A percentile compares a stretch with the other conserved stretches of the same genome.
These are phyloP conservation scores for Pichia scutulata DNA, from an alignment of 805 yeast species.

Conservation along the genomic window DNA sequence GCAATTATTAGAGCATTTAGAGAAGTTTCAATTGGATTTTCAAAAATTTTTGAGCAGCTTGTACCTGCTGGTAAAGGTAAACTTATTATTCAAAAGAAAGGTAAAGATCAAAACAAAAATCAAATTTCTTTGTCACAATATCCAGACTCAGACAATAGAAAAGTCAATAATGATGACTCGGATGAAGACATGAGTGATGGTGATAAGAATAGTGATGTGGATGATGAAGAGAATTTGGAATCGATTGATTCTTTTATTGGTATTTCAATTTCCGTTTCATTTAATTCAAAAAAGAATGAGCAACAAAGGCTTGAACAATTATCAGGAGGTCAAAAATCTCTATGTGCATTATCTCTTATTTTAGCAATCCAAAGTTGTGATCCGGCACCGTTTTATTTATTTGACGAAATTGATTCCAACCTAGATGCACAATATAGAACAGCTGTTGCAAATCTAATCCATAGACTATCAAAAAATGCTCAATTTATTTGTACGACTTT, in stretches of 20 bases:
- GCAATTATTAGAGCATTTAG: conserved; percentile 76
- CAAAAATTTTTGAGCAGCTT: conserved; percentile 65
- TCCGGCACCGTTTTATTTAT: conserved; percentile 93
- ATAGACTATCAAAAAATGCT: conserved; percentile 55
- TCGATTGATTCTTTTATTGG: conserved; percentile 61
- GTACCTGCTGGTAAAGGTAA: conserved; percentile 81
- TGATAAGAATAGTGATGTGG: conserved; percentile 16
- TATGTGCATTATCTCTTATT: conserved; percentile 93
- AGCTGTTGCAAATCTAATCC: conserved; percentile 73
- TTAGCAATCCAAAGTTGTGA: conserved; percentile 91
- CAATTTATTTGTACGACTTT: conserved; percentile 97
- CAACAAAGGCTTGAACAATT: conserved; percentile 84
- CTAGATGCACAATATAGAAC: conserved; percentile 86
- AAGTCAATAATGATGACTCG: conserved; percentile 16
- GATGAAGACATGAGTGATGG: conserved; percentile 16
- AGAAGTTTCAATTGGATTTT: conserved; percentile 66
- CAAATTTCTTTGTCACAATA: conserved; percentile 12
- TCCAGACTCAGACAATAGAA: conserved; percentile 9
- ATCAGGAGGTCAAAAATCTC: conserved; percentile 94
- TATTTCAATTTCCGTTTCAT: conserved; percentile 79
- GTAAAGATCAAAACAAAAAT: conserved; percentile 7
- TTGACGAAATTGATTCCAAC: conserved; percentile 96
- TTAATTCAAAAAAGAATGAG: conserved; percentile 78
- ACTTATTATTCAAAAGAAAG: conserved; percentile 52
- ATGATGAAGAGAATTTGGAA: conserved; percentile 10